phyloP scores from a whole-genome alignment of 306 rosid species.

The Cyclanthera cordifolia region DNA sequence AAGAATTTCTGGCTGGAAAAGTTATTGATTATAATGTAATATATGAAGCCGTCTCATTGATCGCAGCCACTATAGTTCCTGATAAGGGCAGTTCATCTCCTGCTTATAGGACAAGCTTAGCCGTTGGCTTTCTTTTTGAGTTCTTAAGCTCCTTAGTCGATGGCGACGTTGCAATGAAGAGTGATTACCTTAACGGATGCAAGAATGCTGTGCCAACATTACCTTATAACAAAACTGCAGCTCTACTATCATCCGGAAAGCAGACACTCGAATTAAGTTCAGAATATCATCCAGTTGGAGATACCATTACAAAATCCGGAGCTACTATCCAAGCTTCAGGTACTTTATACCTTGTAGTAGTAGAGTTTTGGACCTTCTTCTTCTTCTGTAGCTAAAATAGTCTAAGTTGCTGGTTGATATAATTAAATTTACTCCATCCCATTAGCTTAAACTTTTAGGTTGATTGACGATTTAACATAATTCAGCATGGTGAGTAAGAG shows the following conservation, averaged over 20 bases:
- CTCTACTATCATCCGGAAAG: constrained; percentile 53
- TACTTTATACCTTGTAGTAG: constrained; percentile 19
- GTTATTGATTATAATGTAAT: constrained; percentile 34
- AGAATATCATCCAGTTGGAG: constrained; percentile 58
- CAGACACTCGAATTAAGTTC: constrained; percentile 40
- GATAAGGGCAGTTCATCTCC: constrained; percentile 38
- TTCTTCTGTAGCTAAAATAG: too few species aligned
- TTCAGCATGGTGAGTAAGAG: too few species aligned
- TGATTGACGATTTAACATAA: too few species aligned
- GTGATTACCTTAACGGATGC: constrained; percentile 18
- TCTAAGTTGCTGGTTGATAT: too few species aligned
- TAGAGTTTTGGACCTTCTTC: too few species aligned
- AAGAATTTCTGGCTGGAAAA: constrained; percentile 54
- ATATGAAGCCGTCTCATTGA: constrained; percentile 42
- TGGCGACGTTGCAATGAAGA: constrained; percentile 15
- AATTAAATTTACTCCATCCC: too few species aligned
- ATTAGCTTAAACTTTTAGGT: too few species aligned
- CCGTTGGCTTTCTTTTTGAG: constrained; percentile 57
- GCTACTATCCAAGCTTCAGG: constrained; percentile 88
- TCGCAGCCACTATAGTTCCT: constrained; percentile 36
- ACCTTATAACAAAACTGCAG: too few species aligned
- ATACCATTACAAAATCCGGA: constrained; percentile 54
- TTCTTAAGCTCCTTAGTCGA: constrained; percentile 51
- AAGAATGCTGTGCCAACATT: background rate
- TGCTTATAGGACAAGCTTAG: constrained; percentile 66